phyloP scores from a whole-genome alignment of 2,329 filamentous ascomycete species.

The Beauveria rudraprayagi region DNA sequence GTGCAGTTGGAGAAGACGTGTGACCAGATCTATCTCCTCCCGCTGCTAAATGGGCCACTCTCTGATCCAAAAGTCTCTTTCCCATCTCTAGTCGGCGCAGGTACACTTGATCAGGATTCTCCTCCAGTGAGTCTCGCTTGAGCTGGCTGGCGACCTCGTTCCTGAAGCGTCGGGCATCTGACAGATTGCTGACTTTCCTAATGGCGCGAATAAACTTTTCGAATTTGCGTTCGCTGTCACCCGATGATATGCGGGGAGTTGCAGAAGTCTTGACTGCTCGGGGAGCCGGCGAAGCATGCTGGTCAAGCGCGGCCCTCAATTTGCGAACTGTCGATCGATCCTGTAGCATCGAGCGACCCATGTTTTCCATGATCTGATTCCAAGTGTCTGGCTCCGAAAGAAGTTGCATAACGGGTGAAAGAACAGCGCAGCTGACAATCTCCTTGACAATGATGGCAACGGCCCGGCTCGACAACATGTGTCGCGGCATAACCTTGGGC shows the following conservation, averaged over 20 bases:
- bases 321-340: conserved; percentile 92
- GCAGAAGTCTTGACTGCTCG: conserved; percentile 55
- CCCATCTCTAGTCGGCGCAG: conserved; percentile 85
- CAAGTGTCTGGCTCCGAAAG: conserved; percentile 90
- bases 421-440: conserved; percentile 84
- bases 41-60: conserved; percentile 70
- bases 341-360: conserved; percentile 78
- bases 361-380: conserved; percentile 93
- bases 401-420: conserved; percentile 71
- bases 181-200: conserved; percentile 79
- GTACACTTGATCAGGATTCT: conserved; percentile 78
- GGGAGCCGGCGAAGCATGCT: conserved; percentile 80
- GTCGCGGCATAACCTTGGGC: conserved; percentile 64
- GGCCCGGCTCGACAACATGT: conserved; percentile 68
- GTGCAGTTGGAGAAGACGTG: conserved; percentile 19
- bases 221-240: conserved; percentile 85
- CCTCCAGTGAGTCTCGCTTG: conserved; percentile 70
- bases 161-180: conserved; percentile 84
- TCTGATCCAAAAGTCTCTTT: conserved; percentile 82
- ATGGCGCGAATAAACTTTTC: conserved; percentile 90
- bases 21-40: conserved; percentile 44
- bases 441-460: conserved; percentile 78
- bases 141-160: conserved; percentile 89
- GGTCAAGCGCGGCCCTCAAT: conserved; percentile 81
- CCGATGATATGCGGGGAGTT: conserved; percentile 71